These are phyloP conservation scores for Yamadazyma nakazawae DNA, from an alignment of 805 yeast species.

Conservation along the genomic window DNA sequence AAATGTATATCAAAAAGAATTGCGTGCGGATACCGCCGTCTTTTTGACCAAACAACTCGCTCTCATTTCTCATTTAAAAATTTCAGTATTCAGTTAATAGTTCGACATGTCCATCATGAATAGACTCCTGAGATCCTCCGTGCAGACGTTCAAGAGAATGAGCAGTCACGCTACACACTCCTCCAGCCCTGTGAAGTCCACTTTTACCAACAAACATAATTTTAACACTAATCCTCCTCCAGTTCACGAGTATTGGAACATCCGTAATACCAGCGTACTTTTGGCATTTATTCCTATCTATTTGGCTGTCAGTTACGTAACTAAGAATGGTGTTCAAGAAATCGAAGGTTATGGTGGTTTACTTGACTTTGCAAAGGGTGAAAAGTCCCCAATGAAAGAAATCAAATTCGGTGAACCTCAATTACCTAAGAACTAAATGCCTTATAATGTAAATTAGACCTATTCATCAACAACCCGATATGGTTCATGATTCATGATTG, in stretches of 20 bases:
- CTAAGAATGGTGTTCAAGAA: conserved; percentile 26
- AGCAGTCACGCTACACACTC: conserved; percentile 17
- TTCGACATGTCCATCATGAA: conserved; percentile 5
- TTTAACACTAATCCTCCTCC: conserved; percentile 44
- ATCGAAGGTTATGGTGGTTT: conserved; percentile 30
- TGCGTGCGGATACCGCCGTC: background rate
- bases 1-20: background rate
- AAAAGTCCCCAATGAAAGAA: conserved; percentile 37
- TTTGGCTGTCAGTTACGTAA: conserved; percentile 32
- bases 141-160: conserved; percentile 9
- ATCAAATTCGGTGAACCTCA: conserved; percentile 39
- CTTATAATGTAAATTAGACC: background rate
- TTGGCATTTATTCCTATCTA: conserved; percentile 38
- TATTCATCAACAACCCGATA: background rate
- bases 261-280: conserved; percentile 33
- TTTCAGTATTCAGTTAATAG: background rate
- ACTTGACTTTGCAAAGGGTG: conserved; percentile 33
- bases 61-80: conserved; percentile 4
- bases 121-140: conserved; percentile 8
- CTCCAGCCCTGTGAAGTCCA: conserved; percentile 15
- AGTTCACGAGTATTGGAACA: conserved; percentile 44
- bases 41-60: conserved; percentile 8
- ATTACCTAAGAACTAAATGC: conserved; percentile 9
- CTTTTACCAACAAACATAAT: conserved; percentile 41
- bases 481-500: background rate